Conservation (phyloP, 116 monocot species). For the Papilionanthe hybrid region DNA sequence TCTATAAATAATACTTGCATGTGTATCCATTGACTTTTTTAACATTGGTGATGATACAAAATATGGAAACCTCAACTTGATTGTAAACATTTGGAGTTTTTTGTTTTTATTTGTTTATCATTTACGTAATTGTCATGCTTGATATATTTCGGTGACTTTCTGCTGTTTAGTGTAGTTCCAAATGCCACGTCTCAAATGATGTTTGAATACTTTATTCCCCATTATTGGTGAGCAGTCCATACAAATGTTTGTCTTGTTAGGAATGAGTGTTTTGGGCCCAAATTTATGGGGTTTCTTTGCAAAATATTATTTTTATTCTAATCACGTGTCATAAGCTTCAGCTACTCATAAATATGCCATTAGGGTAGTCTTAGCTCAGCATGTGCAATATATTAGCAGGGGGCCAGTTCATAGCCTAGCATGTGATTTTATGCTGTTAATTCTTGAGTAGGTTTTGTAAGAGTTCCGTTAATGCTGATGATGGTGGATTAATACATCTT, state of each 20-base stretch:
- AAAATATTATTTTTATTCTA: background rate
- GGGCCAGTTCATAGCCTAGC: background rate
- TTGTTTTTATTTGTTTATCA: background rate
- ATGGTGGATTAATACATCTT: background rate
- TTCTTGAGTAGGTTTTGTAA: background rate
- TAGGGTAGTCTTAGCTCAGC: background rate
- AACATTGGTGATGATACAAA: background rate
- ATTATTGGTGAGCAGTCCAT: background rate
- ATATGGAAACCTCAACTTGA: background rate
- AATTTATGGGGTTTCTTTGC: background rate
- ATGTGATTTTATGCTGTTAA: background rate
- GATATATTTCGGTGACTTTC: background rate
- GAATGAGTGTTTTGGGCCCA: background rate
- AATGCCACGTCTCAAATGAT: background rate
- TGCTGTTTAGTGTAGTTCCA: background rate
- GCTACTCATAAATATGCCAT: background rate
- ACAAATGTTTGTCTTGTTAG: constrained; percentile 1
- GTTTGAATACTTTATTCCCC: background rate
- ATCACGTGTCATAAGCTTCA: background rate
- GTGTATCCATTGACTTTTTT: background rate
- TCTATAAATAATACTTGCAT: background rate
- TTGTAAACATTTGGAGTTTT: background rate
- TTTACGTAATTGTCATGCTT: background rate
- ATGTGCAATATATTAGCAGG: background rate
- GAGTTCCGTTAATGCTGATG: background rate